Percentiles rank a stretch among this genome's conserved stretches.
phyloP scores from a whole-genome alignment of 306 rosid genomes.

The Fragaria ananassa region DNA sequence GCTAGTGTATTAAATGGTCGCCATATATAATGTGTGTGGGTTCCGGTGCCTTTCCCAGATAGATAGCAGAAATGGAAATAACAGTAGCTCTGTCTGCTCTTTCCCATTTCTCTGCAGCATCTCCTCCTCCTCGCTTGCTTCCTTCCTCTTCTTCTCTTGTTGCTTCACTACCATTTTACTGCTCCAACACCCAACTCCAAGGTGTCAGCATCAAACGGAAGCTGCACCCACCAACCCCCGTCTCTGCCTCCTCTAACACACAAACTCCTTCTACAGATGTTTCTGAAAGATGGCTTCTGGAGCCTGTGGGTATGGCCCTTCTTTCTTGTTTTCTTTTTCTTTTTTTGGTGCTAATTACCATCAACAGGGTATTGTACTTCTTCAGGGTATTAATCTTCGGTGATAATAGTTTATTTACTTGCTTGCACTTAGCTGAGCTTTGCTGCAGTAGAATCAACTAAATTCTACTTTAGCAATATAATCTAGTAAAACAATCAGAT shows the following conservation, averaged over 20 bases:
- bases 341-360: not conserved
- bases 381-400: too few species aligned
- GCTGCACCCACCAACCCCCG: constrained; percentile 7
- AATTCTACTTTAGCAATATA: too few species aligned
- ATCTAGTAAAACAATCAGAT: too few species aligned
- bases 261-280: constrained; percentile 25
- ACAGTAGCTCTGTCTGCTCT: constrained; percentile 29
- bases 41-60: not conserved
- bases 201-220: constrained; percentile 24
- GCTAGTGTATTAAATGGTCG: too few species aligned
- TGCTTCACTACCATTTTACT: constrained; percentile 27
- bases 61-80: constrained; percentile 44
- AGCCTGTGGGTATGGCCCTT: constrained; percentile 59
- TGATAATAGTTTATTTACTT: too few species aligned
- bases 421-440: not conserved
- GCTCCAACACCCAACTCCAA: constrained; percentile 26
- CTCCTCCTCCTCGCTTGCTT: constrained; percentile 4
- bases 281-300: constrained; percentile 74
- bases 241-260: constrained; percentile 37
- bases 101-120: constrained; percentile 21
- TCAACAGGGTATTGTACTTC: too few species aligned
- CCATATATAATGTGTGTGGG: not conserved
- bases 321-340: not conserved
- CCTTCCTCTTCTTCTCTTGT: constrained; percentile 29
- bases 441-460: not conserved